Conservation (phyloP, 257 asterid genomes). For the Nicotiana sylvestris region DNA sequence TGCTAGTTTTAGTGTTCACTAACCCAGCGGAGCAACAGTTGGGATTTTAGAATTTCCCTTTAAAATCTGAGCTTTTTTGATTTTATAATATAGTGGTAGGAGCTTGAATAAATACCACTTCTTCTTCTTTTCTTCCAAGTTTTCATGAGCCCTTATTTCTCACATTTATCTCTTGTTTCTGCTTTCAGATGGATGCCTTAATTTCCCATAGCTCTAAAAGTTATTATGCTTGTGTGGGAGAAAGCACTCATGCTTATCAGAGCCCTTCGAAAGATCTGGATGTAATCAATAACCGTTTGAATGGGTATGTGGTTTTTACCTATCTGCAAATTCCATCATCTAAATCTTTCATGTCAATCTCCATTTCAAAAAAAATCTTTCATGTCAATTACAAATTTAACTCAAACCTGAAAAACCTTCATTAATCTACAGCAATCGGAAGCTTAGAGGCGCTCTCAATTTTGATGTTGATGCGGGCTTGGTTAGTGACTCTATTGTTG, state of each 20-base stretch:
- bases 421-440: constrained; percentile 53
- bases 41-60: background rate
- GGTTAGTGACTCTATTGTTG: constrained; percentile 84
- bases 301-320: constrained; percentile 46
- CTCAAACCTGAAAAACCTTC: background rate
- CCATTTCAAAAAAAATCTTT: background rate
- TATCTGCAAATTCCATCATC: background rate
- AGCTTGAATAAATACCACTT: background rate
- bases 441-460: constrained; percentile 64
- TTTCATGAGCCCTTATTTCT: background rate
- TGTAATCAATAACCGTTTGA: constrained; percentile 80
- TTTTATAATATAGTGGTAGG: background rate
- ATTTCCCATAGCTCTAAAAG: constrained; percentile 89
- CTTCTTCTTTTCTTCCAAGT: background rate
- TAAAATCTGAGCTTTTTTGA: background rate
- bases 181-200: constrained; percentile 81
- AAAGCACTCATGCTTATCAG: constrained; percentile 96
- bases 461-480: constrained; percentile 81
- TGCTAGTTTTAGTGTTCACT: background rate
- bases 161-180: constrained; percentile 11
- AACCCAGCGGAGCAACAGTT: background rate
- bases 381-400: background rate
- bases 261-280: constrained; percentile 97
- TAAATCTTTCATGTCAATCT: background rate
- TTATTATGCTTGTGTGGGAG: constrained; percentile 96